Conservation (phyloP, 208 protist species). For the Acanthamoeba castellanii region DNA sequence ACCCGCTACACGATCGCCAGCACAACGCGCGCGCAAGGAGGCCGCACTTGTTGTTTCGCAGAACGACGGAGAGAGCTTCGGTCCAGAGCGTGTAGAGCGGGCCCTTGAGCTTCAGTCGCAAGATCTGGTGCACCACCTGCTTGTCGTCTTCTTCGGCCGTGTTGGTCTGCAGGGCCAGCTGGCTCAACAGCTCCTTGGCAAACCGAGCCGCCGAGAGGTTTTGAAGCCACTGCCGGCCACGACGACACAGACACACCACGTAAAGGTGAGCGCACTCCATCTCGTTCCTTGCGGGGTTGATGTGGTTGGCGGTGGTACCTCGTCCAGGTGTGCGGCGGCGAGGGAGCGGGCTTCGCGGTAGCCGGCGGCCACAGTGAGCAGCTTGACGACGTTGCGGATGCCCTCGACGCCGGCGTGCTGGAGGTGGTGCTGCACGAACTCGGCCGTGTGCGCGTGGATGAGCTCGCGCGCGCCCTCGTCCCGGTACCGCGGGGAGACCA, state of each 20-base stretch:
- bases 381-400: constrained; percentile 44
- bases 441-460: constrained; percentile 6
- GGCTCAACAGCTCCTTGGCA: constrained; percentile 64
- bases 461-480: background rate
- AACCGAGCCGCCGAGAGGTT: constrained; percentile 19
- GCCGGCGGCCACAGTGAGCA: constrained; percentile 44
- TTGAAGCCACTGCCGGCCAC: constrained; percentile 45
- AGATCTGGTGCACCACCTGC: constrained; percentile 45
- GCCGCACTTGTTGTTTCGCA: constrained; percentile 67
- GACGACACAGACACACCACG: too few relatives aligned
- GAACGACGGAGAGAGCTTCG: constrained; percentile 28
- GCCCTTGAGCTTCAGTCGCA: constrained; percentile 45
- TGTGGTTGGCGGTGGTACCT: background rate
- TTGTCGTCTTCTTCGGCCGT: constrained; percentile 48
- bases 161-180: constrained; percentile 48
- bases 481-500: background rate
- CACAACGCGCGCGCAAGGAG: background rate
- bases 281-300: background rate
- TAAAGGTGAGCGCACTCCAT: background rate
- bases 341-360: constrained; percentile 54
- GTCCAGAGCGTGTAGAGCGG: background rate
- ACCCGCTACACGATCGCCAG: too few relatives aligned
- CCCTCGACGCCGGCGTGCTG: background rate
- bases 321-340: constrained; percentile 27
- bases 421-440: constrained; percentile 47